Evolutionary conservation across 2,329 filamentous ascomycete genomes (phyloP).

Genomic region (Exophiala dermatitidis): DNA sequence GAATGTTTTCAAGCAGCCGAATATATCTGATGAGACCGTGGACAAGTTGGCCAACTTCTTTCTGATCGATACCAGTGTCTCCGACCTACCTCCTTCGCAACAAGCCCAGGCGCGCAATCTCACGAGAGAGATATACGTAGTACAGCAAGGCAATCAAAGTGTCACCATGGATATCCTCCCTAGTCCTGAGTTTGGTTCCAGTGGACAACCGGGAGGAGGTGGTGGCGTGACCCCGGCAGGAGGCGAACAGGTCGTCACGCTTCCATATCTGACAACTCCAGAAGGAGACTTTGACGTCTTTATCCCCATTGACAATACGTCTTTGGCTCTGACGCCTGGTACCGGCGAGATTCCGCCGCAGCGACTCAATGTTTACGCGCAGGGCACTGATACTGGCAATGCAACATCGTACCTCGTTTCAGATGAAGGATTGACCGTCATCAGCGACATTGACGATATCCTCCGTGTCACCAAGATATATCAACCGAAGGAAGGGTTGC

Average conservation of each 20-base stretch:
- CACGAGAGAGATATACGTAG: constrained; percentile 65
- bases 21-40: constrained; percentile 57
- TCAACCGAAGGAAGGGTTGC: constrained; percentile 62
- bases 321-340: constrained; percentile 52
- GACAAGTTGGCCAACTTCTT: constrained; percentile 64
- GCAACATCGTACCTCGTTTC: constrained; percentile 71
- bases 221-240: constrained; percentile 49
- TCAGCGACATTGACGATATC: constrained; percentile 75
- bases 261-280: constrained; percentile 59
- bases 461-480: constrained; percentile 77
- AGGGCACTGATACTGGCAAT: constrained; percentile 61
- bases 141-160: constrained; percentile 60
- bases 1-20: constrained; percentile 73
- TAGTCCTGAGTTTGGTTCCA: constrained; percentile 49
- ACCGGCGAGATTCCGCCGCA: constrained; percentile 60
- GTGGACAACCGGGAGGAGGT: constrained; percentile 43
- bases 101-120: constrained; percentile 65
- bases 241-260: constrained; percentile 54
- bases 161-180: constrained; percentile 59
- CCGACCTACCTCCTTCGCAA: constrained; percentile 51
- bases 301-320: constrained; percentile 53
- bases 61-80: constrained; percentile 57
- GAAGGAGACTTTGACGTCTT: constrained; percentile 70
- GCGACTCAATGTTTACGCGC: constrained; percentile 59
- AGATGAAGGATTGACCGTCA: constrained; percentile 59